Base-by-base conservation (phyloP, 140 eudicot species). In the Bidens hawaiensis region DNA sequence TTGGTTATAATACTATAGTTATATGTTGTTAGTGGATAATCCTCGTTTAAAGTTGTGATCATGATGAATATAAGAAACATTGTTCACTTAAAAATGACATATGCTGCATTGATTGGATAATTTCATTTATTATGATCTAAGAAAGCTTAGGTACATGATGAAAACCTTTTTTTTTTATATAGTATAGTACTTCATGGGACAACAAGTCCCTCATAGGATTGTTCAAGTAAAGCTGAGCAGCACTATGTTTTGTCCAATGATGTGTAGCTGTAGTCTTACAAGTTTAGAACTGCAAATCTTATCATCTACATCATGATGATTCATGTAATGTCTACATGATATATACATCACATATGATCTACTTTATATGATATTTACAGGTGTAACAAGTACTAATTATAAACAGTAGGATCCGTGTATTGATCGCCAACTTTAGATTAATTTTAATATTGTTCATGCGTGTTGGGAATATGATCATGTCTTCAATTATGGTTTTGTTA, bases 171-270 rank as follows among this genome's bases (percentile, higher is more conserved):
- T 26, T 57, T 24, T 42, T n/a, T n/a, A n/a, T n/a, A n/a, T n/a
- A 64, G 31, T 57, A 36, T 65, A 58, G 57, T 57, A 65, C 28
- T 58, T 50, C 56, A 40, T 57, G 68, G 78, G 73, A 47, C 77
- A 54, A 43, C 42, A 65, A 65, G 73, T 36, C 46, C 63, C 57
- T 65, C 68, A 48, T 47, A 47, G 67, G 55, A 73, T 66, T 47
- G 55, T 58, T 58, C 64, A 65, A 48, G 59, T 58, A 59, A 65
- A 57, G 73, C 78, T 73, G 78, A 56, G 48, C 48, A 36, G 58
- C 79, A 74, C 79, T 74, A 74, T 25, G 69, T 67, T 74, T 66
- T 73, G 73, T 74, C 78, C 68, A 66, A 33, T 57, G 64, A 73
- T 57, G 41, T 73, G 61, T 47, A 30, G 60, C 28, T 56, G 24